Conservation (phyloP, 176 grass and related monocot genomes). For the sorghum (Sorghum bicolor) region DNA sequence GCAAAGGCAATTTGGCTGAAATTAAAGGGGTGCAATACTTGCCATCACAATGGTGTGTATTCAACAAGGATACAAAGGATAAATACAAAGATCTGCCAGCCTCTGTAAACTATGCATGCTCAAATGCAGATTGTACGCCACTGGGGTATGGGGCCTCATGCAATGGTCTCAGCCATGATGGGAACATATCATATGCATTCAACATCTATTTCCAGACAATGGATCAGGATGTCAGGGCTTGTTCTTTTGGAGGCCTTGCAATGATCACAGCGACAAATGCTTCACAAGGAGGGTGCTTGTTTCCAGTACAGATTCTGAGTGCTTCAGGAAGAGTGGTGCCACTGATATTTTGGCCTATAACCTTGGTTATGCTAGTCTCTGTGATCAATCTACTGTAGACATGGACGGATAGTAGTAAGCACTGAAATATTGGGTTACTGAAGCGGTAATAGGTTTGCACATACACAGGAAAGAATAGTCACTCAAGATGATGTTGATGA, state of each 20-base stretch:
- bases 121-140: conserved; percentile 65
- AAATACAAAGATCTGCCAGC: conserved; percentile 50
- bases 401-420: neutral
- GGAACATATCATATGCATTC: conserved; percentile 61
- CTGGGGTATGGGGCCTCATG: conserved; percentile 68
- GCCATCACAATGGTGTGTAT: conserved; percentile 73
- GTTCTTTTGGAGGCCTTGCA: conserved; percentile 51
- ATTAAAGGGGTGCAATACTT: conserved; percentile 61
- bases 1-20: conserved; percentile 38
- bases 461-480: neutral
- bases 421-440: conserved; percentile 32
- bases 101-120: conserved; percentile 65
- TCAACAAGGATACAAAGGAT: conserved; percentile 50
- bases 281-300: conserved; percentile 49
- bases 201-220: conserved; percentile 68
- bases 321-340: conserved; percentile 25
- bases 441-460: conserved; percentile 26
- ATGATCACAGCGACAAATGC: conserved; percentile 40
- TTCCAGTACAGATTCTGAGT: conserved; percentile 58
- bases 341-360: conserved; percentile 23
- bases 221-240: conserved; percentile 65
- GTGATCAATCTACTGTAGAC: conserved; percentile 26
- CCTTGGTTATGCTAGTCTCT: conserved; percentile 41
- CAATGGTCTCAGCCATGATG: conserved; percentile 55
- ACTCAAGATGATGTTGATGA: neutral